phyloP scores from a whole-genome alignment of 2,329 filamentous ascomycete species.

The Diaporthe sp. region DNA sequence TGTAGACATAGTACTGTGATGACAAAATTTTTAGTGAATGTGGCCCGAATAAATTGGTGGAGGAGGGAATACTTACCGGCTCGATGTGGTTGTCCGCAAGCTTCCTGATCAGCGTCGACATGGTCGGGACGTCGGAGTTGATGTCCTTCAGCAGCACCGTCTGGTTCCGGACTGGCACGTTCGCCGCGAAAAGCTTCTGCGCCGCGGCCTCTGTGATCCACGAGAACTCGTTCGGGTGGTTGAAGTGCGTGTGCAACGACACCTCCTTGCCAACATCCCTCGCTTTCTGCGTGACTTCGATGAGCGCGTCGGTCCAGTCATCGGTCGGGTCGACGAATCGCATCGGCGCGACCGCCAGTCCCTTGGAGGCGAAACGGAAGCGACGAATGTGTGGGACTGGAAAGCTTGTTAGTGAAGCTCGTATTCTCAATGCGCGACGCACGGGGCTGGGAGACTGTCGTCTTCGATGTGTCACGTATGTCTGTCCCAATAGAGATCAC shows the following conservation, averaged over 20 bases:
- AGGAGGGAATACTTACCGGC: slow-evolving; percentile 58
- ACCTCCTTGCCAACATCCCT: slow-evolving; percentile 69
- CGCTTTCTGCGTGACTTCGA: slow-evolving; percentile 65
- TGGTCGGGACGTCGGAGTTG: slow-evolving; percentile 68
- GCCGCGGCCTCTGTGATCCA: slow-evolving; percentile 70
- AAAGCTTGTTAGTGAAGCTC: background rate
- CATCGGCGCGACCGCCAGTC: slow-evolving; percentile 70
- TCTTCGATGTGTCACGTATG: background rate
- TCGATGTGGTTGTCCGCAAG: slow-evolving; percentile 70
- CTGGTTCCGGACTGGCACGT: slow-evolving; percentile 72
- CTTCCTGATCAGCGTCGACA: slow-evolving; percentile 65
- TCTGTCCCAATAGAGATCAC: background rate
- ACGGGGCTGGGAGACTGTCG: no score
- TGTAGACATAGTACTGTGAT: slow-evolving; percentile 74
- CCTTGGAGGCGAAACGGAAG: slow-evolving; percentile 74
- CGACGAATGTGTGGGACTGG: slow-evolving; percentile 69
- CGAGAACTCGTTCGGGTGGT: slow-evolving; percentile 73
- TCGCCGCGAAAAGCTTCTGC: slow-evolving; percentile 63
- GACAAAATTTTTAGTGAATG: slow-evolving; percentile 13
- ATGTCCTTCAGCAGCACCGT: slow-evolving; percentile 70
- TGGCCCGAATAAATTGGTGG: background rate
- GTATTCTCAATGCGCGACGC: no score
- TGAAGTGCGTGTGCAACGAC: slow-evolving; percentile 76
- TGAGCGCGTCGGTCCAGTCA: slow-evolving; percentile 66
- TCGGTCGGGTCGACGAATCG: slow-evolving; percentile 67